Evolutionary conservation across 805 yeast species (phyloP).

Genomic region (Kuraishia ogatae): DNA sequence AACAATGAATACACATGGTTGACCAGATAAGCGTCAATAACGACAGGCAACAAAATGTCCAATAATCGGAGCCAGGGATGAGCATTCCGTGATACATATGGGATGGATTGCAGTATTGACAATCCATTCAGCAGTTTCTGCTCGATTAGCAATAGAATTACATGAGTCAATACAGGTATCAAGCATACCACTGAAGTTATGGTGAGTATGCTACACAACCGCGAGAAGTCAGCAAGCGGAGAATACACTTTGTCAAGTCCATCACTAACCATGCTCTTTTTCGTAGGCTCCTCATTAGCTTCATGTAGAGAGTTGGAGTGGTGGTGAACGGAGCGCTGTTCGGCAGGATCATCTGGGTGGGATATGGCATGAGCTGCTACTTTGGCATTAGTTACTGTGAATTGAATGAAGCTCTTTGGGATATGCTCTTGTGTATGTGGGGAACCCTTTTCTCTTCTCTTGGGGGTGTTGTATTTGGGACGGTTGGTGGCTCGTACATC

Average conservation of each 20-base stretch:
- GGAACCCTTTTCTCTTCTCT: neutral
- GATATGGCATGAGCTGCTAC: too few relatives aligned
- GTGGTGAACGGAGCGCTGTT: too few relatives aligned
- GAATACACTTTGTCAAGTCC: too few relatives aligned
- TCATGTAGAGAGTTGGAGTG: too few relatives aligned
- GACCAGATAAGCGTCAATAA: neutral
- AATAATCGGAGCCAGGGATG: neutral
- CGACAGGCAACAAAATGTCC: neutral
- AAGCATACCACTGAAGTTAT: neutral
- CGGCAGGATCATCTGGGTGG: too few relatives aligned
- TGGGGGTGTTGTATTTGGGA: neutral
- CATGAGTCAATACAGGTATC: neutral
- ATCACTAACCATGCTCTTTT: too few relatives aligned
- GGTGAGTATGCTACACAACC: neutral
- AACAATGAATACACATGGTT: neutral
- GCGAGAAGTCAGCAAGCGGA: too few relatives aligned
- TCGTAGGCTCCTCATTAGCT: too few relatives aligned
- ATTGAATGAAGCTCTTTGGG: neutral
- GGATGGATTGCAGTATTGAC: neutral
- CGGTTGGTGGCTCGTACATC: neutral
- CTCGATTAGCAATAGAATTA: neutral
- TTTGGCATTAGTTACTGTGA: conserved; percentile 3
- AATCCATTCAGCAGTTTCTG: neutral
- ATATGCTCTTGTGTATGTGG: too few relatives aligned
- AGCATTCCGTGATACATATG: neutral